Evolutionary conservation across 2,329 filamentous ascomycete genomes (phyloP).

Genomic region (Apiospora marii): DNA sequence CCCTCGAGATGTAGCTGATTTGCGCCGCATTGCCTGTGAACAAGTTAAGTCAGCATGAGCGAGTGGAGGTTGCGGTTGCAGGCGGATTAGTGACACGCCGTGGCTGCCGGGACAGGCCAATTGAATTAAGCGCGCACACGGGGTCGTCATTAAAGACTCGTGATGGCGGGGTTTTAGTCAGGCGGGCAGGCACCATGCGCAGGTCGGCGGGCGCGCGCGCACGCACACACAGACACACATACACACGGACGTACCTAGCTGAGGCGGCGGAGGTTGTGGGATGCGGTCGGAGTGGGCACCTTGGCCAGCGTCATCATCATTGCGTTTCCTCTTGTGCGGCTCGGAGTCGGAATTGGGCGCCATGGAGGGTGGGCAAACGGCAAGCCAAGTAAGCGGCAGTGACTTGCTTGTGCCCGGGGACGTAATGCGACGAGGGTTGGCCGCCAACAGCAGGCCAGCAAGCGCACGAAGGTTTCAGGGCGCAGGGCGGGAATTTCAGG

Average conservation of each 20-base stretch:
- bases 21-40: constrained; percentile 30
- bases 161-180: constrained; percentile 9
- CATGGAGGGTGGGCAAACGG: constrained; percentile 39
- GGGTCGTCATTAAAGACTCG: not conserved
- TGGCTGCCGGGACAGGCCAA: not conserved
- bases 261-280: constrained; percentile 53
- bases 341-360: constrained; percentile 52
- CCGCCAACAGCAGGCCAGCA: not conserved
- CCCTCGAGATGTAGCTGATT: constrained; percentile 63
- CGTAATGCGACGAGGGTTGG: not conserved
- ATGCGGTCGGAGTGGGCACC: constrained; percentile 48
- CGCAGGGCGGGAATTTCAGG: constrained; percentile 2
- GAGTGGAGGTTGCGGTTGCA: not conserved
- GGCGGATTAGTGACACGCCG: not conserved
- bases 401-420: not conserved
- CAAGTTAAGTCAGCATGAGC: not conserved
- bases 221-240: not conserved
- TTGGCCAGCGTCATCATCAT: constrained; percentile 52
- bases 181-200: not conserved
- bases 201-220: not conserved
- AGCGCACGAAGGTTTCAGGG: not conserved
- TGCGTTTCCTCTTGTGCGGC: constrained; percentile 57
- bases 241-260: constrained; percentile 51
- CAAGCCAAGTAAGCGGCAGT: not conserved
- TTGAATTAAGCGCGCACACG: not conserved